Percentiles rank a stretch among this genome's conserved stretches.
Conservation (phyloP, 202 grass and related monocot species). For the Brachypodium distachyon region DNA sequence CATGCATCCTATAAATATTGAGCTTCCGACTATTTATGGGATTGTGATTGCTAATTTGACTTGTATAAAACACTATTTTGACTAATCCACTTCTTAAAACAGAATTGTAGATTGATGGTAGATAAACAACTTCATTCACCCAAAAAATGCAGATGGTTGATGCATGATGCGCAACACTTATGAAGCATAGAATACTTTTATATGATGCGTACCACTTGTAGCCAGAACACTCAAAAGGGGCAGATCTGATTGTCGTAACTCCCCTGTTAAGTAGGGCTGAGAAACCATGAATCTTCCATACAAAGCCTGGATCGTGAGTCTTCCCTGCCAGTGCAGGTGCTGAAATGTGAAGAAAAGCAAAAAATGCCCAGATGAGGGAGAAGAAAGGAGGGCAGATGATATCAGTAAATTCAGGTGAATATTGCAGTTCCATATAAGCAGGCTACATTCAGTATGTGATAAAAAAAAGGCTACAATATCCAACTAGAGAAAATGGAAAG, state of each 20-base stretch:
- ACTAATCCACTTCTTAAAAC: neutral
- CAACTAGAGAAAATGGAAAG: neutral
- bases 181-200: too few species aligned
- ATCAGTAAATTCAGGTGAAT: neutral
- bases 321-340: neutral
- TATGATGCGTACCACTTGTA: neutral
- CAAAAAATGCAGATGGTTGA: neutral
- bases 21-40: neutral
- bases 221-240: neutral
- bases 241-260: neutral
- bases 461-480: neutral
- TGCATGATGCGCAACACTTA: neutral
- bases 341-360: neutral
- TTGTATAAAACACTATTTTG: neutral
- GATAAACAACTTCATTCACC: neutral
- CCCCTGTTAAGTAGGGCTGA: neutral
- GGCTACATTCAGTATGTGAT: neutral
- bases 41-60: neutral
- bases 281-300: slow-evolving; percentile 22
- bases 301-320: neutral
- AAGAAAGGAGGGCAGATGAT: neutral
- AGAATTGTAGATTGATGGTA: neutral
- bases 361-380: neutral
- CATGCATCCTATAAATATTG: neutral
- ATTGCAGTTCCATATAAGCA: neutral